phyloP scores from a whole-genome alignment of 495 filamentous ascomycete genomes.

The Thermothielavioides terrestris region DNA sequence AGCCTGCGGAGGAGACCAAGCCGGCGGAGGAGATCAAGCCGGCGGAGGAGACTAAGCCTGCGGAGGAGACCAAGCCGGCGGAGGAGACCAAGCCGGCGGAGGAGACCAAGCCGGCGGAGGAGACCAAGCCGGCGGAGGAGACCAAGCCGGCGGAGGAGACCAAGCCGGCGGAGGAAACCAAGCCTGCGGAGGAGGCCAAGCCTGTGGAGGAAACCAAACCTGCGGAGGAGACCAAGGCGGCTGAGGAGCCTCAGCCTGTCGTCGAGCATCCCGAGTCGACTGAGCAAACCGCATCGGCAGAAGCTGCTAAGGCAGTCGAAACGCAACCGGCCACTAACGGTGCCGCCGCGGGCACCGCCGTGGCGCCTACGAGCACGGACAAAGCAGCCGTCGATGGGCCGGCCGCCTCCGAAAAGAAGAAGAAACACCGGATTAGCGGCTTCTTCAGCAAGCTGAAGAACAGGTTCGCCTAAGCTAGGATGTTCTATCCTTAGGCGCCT shows the following conservation, averaged over 20 bases:
- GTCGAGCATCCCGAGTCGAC: neutral
- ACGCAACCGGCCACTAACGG: slow-evolving; percentile 26
- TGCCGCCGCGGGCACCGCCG: slow-evolving; percentile 12
- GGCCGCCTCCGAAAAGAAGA: slow-evolving; percentile 39
- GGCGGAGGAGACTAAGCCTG: neutral
- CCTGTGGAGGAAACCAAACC: neutral
- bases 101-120: neutral
- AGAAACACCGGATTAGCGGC: slow-evolving; percentile 51
- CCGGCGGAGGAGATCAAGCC: slow-evolving; percentile 13
- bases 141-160: slow-evolving; percentile 1
- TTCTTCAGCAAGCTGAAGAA: slow-evolving; percentile 53
- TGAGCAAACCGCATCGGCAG: slow-evolving; percentile 33
- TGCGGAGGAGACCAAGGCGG: slow-evolving; percentile 6
- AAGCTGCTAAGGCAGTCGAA: slow-evolving; percentile 62
- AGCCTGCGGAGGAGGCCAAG: slow-evolving; percentile 9
- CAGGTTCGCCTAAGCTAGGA: slow-evolving; percentile 36
- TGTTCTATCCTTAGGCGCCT: too few species aligned
- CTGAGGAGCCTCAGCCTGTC: slow-evolving; percentile 12
- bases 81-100: slow-evolving; percentile 14
- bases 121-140: neutral
- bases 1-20: slow-evolving; percentile 3
- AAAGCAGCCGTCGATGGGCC: slow-evolving; percentile 24
- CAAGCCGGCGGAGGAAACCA: slow-evolving; percentile 3
- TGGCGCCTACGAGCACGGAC: slow-evolving; percentile 14
- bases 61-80: slow-evolving; percentile 6